Evolutionary conservation across 208 protist genomes (phyloP), one percentile per base, ranked within the genome.

Genomic region (Blastocrithidia nonstop): DNA sequence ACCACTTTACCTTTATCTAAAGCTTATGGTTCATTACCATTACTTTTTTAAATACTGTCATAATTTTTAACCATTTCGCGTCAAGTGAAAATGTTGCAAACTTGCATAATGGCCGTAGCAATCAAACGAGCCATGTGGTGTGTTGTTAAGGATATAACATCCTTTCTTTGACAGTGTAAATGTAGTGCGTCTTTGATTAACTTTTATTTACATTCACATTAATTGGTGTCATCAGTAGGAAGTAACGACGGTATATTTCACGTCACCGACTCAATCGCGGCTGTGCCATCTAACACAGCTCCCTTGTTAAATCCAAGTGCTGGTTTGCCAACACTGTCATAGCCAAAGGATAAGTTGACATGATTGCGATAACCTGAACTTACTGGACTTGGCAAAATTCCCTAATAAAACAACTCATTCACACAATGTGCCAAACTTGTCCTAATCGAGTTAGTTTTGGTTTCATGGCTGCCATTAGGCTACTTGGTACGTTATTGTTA

Each of bases 291-390:
- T 20, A 90, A 49, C 50, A 88, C 56, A 3, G 79, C 48, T 38
- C 81, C 88, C 20, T 66, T 70, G n/a, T 69, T 35, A 43, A 85
- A 87, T 17, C 74, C 74, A 42, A 86, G 54, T 9, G 66, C 57
- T 1, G 78, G 61, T 13, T 45, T 56, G 17, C 84, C 79, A 24
- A 54, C 35, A 0, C 57, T 54, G 35, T 64, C 57, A 27, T 50
- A 56, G n/a, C 90, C 93, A 53, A 90, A 88, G 16, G 84, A 80
- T 16, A 95, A 65, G 44, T 90, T 71, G 19, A 80, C 70, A 62
- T 96, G 93, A 43, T 97, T 97, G 39, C 93, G 78, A 61, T 97
- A 97, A 13, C 84, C 73, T 39, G 64, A 49, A 19, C 49, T 59
- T 0, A 54, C 26, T 1, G 90, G 87, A 40, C 85, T 92, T 41